phyloP scores from a whole-genome alignment of 495 filamentous ascomycete species.

The Bacidia rubella region DNA sequence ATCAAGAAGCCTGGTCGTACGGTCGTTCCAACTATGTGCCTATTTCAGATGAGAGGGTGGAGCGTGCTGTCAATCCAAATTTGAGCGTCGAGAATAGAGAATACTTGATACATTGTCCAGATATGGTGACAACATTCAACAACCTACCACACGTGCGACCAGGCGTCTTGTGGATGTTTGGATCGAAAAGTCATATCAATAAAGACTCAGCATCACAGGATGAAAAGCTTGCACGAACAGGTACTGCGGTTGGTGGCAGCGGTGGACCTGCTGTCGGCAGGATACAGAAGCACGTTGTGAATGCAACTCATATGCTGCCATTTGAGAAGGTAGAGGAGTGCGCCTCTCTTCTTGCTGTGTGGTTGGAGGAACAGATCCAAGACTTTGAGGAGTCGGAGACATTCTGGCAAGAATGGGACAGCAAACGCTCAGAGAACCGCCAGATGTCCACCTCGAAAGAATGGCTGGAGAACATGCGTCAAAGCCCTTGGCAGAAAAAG shows the following conservation, averaged over 20 bases:
- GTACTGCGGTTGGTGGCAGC: constrained; percentile 51
- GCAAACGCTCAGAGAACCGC: neutral
- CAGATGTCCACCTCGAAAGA: neutral
- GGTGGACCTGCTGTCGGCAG: constrained; percentile 45
- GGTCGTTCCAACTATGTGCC: constrained; percentile 10
- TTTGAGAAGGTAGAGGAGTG: neutral
- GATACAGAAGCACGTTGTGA: constrained; percentile 43
- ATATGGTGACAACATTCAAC: constrained; percentile 1
- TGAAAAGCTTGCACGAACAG: constrained; percentile 50
- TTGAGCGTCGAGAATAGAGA: constrained; percentile 35
- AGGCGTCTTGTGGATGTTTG: constrained; percentile 7
- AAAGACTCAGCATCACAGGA: constrained; percentile 25
- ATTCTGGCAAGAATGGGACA: neutral
- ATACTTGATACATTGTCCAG: constrained; percentile 30
- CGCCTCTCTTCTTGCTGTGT: neutral
- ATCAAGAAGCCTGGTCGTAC: constrained; percentile 42
- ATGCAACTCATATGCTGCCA: constrained; percentile 17
- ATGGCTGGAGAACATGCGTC: neutral
- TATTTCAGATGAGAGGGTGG: neutral
- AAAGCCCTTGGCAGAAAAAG: neutral
- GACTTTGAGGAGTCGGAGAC: neutral
- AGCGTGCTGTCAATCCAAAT: constrained; percentile 26
- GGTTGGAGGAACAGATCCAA: neutral
- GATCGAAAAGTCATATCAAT: neutral
- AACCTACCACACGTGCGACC: constrained; percentile 3